Evolutionary conservation across 768 basidiomycete genomes (phyloP).

Genomic region (Lenzites betulinus): DNA sequence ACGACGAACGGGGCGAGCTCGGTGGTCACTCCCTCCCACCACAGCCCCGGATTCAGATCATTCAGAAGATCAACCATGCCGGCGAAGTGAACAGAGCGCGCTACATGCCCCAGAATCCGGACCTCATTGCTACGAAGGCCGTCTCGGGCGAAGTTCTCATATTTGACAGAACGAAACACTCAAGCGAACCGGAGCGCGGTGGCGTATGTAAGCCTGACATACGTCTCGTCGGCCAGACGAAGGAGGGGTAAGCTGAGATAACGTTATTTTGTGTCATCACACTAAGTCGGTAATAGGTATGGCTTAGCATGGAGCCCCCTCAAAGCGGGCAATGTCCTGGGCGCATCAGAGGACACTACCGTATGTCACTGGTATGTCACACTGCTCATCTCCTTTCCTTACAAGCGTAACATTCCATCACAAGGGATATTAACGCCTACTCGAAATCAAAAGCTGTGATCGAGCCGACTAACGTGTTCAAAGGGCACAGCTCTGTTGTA

Average conservation of each 20-base stretch:
- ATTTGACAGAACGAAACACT: slow-evolving; percentile 98
- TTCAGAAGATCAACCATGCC: slow-evolving; percentile 91
- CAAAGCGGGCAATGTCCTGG: slow-evolving; percentile 82
- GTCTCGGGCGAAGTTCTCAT: slow-evolving; percentile 87
- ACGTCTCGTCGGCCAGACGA: slow-evolving; percentile 82
- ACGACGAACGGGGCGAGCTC: slow-evolving; percentile 91
- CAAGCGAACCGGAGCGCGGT: slow-evolving; percentile 86
- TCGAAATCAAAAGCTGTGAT: slow-evolving; percentile 73
- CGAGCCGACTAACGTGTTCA: slow-evolving; percentile 84
- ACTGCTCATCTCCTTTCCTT: no score
- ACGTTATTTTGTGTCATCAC: no score
- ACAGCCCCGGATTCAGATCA: slow-evolving; percentile 85
- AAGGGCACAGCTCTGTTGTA: slow-evolving; percentile 89
- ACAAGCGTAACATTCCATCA: no score
- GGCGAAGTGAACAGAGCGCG: slow-evolving; percentile 97
- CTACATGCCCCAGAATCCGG: slow-evolving; percentile 99
- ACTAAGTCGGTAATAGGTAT: slow-evolving; percentile 54
- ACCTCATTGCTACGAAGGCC: slow-evolving; percentile 94
- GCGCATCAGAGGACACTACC: slow-evolving; percentile 94
- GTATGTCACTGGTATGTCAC: slow-evolving; percentile 81
- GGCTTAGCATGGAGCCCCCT: slow-evolving; percentile 91
- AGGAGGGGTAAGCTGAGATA: slow-evolving; percentile 74
- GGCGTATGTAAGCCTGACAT: slow-evolving; percentile 91
- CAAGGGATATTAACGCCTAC: slow-evolving; percentile 91
- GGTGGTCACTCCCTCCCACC: slow-evolving; percentile 88